Evolutionary conservation across 768 basidiomycete species (phyloP), one percentile per base, ranked within the genome.

Genomic region (Roridomyces roridus): DNA sequence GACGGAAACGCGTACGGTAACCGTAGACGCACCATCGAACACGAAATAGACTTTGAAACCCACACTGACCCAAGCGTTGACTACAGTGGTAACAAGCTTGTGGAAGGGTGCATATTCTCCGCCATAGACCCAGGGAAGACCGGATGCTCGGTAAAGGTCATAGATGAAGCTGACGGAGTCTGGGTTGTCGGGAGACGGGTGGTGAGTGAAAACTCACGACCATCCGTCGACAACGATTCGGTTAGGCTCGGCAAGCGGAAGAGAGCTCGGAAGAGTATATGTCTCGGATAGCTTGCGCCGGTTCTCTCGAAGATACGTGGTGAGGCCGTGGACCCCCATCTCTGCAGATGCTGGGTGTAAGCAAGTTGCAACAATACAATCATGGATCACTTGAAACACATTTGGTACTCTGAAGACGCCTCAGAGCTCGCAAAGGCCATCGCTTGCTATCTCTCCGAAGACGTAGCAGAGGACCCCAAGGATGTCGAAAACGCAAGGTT

Each of bases 81-180:
- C 83, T 15, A 87, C 80, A 43, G 62, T 70, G 40, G 67, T 69
- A 4, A 89, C 77, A 17, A 82, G 70, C n/a, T 68, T 64, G 8
- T 72, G 69, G 58, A 91, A 88, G 49, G 78, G 78, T 2, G 70
- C 66, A 62, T 91, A 91, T 71, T 94, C 91, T 12, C 92, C 92
- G 6, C 92, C 92, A 65, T 91, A 94, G 1, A 91, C 89, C 92
- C 92, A 94, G 6, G 90, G 86, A 43, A 92, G 74, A 52, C 74
- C 77, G 2, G 86, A 85, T 50, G 78, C 77, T 25, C 80, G 72
- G 57, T 89, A 79, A 20, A 93, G 54, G 60, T 83, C 80, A 67
- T 87, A 93, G 57, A 94, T 89, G 72, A 94, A 91, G 34, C 92
- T 94, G 60, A 37, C 35, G 18, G 3, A 65, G 36, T 46, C 51